Percentiles rank a stretch among this genome's conserved stretches.
These are phyloP conservation scores for Paraphaeosphaeria minitans DNA, from an alignment of 2,329 filamentous ascomycete species.

Conservation along the genomic window DNA sequence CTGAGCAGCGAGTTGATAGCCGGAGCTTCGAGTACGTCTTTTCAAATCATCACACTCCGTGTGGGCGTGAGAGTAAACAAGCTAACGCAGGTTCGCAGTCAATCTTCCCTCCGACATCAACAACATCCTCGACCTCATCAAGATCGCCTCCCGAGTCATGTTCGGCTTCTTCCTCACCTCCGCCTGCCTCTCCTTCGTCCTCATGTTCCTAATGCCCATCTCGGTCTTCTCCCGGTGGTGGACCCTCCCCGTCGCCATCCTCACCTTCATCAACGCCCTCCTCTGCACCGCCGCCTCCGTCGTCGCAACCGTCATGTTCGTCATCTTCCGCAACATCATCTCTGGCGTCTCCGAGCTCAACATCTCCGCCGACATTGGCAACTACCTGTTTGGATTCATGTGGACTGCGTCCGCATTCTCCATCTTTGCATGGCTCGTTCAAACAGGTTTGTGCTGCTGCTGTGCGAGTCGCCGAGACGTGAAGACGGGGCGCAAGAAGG, in stretches of 20 bases:
- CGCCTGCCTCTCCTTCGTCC: conserved; percentile 70
- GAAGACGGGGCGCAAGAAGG: conserved; percentile 53
- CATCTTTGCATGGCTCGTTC: conserved; percentile 71
- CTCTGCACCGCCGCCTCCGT: conserved; percentile 71
- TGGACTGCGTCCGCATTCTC: conserved; percentile 77
- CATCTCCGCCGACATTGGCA: conserved; percentile 65
- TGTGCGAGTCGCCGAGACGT: conserved; percentile 65
- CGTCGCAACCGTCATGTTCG: conserved; percentile 82
- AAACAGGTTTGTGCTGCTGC: conserved; percentile 79
- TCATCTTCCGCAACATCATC: conserved; percentile 80
- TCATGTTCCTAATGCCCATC: conserved; percentile 68
- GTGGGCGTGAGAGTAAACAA: neutral
- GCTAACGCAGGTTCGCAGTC: conserved; percentile 53
- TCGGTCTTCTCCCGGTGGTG: conserved; percentile 59
- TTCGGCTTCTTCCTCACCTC: conserved; percentile 83
- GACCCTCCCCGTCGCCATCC: conserved; percentile 69
- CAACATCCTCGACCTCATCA: conserved; percentile 74
- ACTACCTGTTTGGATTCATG: conserved; percentile 83
- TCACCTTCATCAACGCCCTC: conserved; percentile 71
- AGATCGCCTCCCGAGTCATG: conserved; percentile 80
- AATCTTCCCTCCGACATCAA: conserved; percentile 76
- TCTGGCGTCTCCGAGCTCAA: conserved; percentile 73
- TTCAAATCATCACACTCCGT: neutral
- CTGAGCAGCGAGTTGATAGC: conserved; percentile 78
- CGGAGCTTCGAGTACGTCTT: conserved; percentile 71